Evolutionary conservation across 305 asterid genomes (phyloP), one percentile per base, ranked within the genome.

Genomic region (Ilex paraguariensis): DNA sequence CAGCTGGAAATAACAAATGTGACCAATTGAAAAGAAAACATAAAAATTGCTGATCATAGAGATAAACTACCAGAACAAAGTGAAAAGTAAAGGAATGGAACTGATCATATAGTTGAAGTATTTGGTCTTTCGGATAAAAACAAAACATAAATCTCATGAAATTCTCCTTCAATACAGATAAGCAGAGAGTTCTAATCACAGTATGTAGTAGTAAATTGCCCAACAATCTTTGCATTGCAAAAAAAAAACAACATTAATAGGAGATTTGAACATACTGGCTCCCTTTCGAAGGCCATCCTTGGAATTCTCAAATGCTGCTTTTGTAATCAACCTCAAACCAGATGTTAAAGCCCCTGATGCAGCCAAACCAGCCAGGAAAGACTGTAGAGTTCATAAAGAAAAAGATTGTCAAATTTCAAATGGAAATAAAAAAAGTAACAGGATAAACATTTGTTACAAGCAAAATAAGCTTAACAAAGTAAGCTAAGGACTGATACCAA

Each of bases 281-380:
- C 87, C 79, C 57, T 78, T 81, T 8, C 77, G 80, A 13, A 78
- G 84, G 15, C 77, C 84, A 44, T 68, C 66, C 36, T 71, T 58
- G 5, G 82, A 65, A 62, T 64, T 66, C 31, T 69, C 68, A 46
- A 75, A 81, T 39, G 71, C 71, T 12, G 81, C 87, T 65, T 73
- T 81, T n/a, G 84, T 81, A 32, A 81, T 71, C 42, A 78, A 62
- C 67, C 84, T 68, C 70, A 78, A 57, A 28, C 66, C 78, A n/a
- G 87, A 78, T 61, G 82, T 76, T 30, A 78, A 62, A 52, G 74
- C 84, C 11, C 87, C 82, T 4, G 84, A 79, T 10, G 77, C 81
- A 64, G 81, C 84, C 68, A 70, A 44, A 3, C 81, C 81, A 5
- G 78, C 82, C 6, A 78, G 61, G 51, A 73, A 81, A 7, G 87